Conservation (phyloP, 495 filamentous ascomycete species). For the Aspergillus coremiiformis region DNA sequence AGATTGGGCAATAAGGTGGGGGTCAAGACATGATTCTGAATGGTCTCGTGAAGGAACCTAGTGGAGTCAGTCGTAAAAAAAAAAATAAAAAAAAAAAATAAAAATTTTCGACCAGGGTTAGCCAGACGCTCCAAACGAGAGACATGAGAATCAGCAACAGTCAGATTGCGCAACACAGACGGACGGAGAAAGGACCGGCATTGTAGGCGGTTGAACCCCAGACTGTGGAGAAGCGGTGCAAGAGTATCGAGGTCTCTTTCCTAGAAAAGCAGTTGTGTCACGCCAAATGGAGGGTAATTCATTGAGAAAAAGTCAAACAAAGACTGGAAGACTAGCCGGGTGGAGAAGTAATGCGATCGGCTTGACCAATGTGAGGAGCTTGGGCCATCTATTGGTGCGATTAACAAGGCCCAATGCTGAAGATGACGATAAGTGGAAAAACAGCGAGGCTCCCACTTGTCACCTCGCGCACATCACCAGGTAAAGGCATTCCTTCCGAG, state of each 20-base stretch:
- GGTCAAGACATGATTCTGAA: slow-evolving; percentile 57
- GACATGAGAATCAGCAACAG: background rate
- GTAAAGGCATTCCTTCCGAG: slow-evolving; percentile 5
- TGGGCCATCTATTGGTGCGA: slow-evolving; percentile 26
- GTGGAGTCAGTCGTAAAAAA: slow-evolving; percentile 22
- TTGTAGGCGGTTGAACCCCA: background rate
- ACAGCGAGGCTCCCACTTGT: slow-evolving; percentile 1
- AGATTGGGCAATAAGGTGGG: slow-evolving; percentile 63
- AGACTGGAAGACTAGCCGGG: background rate
- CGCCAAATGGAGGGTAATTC: slow-evolving; percentile 2
- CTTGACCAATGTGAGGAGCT: slow-evolving; percentile 21
- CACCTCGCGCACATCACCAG: slow-evolving; percentile 7
- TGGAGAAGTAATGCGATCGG: background rate
- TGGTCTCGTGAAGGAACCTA: slow-evolving; percentile 68
- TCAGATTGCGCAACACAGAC: background rate
- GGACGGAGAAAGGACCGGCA: background rate
- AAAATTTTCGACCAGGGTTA: slow-evolving; percentile 1
- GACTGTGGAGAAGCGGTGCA: slow-evolving; percentile 18
- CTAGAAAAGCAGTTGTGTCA: background rate
- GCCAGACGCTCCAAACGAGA: slow-evolving; percentile 1
- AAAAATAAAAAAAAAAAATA: no score
- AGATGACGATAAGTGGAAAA: slow-evolving; percentile 16
- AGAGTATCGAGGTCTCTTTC: background rate
- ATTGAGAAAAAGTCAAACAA: slow-evolving; percentile 6
- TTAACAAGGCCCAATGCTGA: slow-evolving; percentile 12